Conservation (phyloP, 345 rosid species). For the Eucalyptus erythrocorys region DNA sequence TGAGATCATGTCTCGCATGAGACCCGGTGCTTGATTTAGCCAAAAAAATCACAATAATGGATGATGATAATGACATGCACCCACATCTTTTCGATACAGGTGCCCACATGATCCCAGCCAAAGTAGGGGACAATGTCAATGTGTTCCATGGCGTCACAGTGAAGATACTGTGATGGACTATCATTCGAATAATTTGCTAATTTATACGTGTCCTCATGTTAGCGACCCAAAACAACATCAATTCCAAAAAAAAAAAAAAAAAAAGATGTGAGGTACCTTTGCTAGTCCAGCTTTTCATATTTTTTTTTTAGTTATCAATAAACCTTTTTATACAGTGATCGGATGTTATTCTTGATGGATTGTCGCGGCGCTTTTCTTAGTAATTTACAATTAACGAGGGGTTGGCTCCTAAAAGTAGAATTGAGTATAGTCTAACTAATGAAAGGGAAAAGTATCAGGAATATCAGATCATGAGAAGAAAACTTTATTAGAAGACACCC, state of each 20-base stretch:
- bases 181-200: neutral
- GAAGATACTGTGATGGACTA: neutral
- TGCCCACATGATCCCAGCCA: neutral
- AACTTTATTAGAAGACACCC: neutral
- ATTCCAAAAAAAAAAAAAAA: neutral
- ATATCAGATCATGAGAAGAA: neutral
- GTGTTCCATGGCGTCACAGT: neutral
- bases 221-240: neutral
- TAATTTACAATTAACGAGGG: neutral
- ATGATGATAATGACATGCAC: neutral
- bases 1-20: neutral
- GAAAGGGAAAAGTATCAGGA: neutral
- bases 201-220: neutral
- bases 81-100: neutral
- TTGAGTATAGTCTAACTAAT: neutral
- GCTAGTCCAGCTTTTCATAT: neutral
- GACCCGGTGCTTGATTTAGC: neutral
- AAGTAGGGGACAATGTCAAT: neutral
- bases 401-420: neutral
- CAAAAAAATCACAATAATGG: neutral
- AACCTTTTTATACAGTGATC: neutral
- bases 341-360: neutral
- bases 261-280: neutral
- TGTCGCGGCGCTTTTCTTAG: neutral
- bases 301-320: no score